Percentiles rank a stretch among this genome's conserved stretches.
Conservation (phyloP, 1,284 basidiomycete genomes). For the Sporisorium graminicola region DNA sequence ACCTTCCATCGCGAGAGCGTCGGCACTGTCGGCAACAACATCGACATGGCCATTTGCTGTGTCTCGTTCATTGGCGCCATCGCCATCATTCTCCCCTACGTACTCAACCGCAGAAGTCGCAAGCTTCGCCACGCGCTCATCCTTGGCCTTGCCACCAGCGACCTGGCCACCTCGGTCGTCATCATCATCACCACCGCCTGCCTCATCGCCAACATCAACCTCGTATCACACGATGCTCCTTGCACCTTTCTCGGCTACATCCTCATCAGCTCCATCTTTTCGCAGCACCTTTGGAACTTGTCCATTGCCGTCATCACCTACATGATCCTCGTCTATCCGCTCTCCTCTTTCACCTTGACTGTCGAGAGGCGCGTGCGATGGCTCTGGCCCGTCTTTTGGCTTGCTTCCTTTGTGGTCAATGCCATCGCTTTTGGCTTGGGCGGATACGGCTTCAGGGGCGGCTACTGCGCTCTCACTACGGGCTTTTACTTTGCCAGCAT, state of each 20-base stretch:
- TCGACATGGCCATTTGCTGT: slow-evolving; percentile 61
- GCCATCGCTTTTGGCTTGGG: slow-evolving; percentile 49
- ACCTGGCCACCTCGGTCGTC: slow-evolving; percentile 53
- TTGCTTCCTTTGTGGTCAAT: slow-evolving; percentile 47
- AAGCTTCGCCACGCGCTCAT: slow-evolving; percentile 63
- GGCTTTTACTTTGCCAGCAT: slow-evolving; percentile 43
- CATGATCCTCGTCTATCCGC: slow-evolving; percentile 63
- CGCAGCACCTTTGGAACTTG: slow-evolving; percentile 64
- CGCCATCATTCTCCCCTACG: slow-evolving; percentile 62
- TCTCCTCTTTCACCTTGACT: slow-evolving; percentile 51
- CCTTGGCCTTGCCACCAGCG: slow-evolving; percentile 60
- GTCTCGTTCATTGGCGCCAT: slow-evolving; percentile 53
- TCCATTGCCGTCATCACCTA: slow-evolving; percentile 62
- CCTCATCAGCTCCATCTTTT: slow-evolving; percentile 54
- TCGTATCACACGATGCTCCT: slow-evolving; percentile 21
- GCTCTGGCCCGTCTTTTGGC: slow-evolving; percentile 63
- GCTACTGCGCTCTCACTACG: slow-evolving; percentile 55
- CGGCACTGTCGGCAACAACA: slow-evolving; percentile 50
- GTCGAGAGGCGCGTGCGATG: slow-evolving; percentile 55
- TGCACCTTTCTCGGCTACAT: slow-evolving; percentile 59
- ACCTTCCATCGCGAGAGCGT: slow-evolving; percentile 46
- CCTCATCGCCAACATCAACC: slow-evolving; percentile 48
- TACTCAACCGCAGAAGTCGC: slow-evolving; percentile 42
- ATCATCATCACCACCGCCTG: slow-evolving; percentile 55
- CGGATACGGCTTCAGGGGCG: slow-evolving; percentile 54